These are phyloP conservation scores for Hypoxylon sp. DNA, from an alignment of 2,329 filamentous ascomycete genomes.

Conservation along the genomic window DNA sequence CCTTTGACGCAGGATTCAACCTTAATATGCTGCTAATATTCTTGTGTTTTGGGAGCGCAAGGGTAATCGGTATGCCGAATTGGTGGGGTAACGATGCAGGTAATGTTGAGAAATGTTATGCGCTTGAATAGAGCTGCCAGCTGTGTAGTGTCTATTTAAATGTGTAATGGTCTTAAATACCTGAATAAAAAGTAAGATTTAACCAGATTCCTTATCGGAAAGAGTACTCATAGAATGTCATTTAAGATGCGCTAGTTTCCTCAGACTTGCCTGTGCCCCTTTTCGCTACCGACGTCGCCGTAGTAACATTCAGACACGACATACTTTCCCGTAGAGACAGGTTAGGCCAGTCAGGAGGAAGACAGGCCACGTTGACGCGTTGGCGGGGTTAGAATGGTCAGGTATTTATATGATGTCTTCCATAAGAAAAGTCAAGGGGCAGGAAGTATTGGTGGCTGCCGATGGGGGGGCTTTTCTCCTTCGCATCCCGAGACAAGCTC, in stretches of 20 bases:
- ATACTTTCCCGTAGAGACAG: not conserved
- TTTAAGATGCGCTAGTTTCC: not conserved
- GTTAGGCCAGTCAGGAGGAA: not conserved
- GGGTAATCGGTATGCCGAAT: slow-evolving; percentile 71
- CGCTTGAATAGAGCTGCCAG: slow-evolving; percentile 54
- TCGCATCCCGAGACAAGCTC: slow-evolving; percentile 20
- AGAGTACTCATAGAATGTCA: not conserved
- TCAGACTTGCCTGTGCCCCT: not conserved
- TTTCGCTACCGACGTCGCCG: no score
- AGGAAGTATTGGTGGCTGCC: not conserved
- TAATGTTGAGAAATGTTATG: slow-evolving; percentile 72
- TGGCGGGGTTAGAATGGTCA: not conserved
- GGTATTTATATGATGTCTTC: not conserved
- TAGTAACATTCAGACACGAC: no score
- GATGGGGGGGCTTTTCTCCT: slow-evolving; percentile 12
- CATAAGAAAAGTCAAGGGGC: not conserved
- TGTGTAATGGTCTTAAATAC: not conserved
- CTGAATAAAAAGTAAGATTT: not conserved
- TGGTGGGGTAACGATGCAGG: slow-evolving; percentile 74
- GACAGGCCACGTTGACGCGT: not conserved
- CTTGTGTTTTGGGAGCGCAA: slow-evolving; percentile 70
- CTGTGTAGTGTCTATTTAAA: not conserved
- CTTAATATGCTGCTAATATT: slow-evolving; percentile 74
- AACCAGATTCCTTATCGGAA: not conserved
- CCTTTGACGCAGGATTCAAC: slow-evolving; percentile 75